Conservation (phyloP, 495 filamentous ascomycete genomes). For the Neurospora sp. region DNA sequence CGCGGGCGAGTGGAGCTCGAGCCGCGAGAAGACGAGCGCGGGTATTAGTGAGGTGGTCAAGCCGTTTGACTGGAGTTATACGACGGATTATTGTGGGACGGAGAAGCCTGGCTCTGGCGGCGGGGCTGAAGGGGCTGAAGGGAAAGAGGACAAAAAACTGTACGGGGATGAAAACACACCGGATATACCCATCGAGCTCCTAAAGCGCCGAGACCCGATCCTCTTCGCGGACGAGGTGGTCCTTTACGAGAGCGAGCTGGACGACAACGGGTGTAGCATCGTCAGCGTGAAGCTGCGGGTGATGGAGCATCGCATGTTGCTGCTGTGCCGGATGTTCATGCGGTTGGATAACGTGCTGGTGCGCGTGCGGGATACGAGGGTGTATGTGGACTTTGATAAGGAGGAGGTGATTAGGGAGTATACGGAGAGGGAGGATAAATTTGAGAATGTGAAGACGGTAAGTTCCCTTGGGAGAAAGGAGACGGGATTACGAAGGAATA, state of each 20-base stretch:
- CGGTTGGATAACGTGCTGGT: slow-evolving; percentile 81
- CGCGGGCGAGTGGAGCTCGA: slow-evolving; percentile 80
- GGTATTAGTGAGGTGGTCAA: slow-evolving; percentile 89
- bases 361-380: slow-evolving; percentile 75
- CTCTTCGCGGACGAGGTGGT: slow-evolving; percentile 90
- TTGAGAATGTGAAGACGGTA: slow-evolving; percentile 68
- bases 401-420: slow-evolving; percentile 83
- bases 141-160: neutral
- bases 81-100: slow-evolving; percentile 71
- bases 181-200: slow-evolving; percentile 70
- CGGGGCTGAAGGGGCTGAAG: neutral
- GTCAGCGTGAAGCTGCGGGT: slow-evolving; percentile 82
- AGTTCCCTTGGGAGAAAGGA: slow-evolving; percentile 8
- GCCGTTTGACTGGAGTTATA: slow-evolving; percentile 97
- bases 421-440: slow-evolving; percentile 67
- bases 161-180: slow-evolving; percentile 3
- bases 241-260: slow-evolving; percentile 93
- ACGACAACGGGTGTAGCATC: slow-evolving; percentile 90
- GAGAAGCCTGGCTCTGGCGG: slow-evolving; percentile 9
- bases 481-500: neutral
- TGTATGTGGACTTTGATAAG: slow-evolving; percentile 84
- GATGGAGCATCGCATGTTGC: slow-evolving; percentile 75
- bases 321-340: slow-evolving; percentile 87
- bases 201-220: slow-evolving; percentile 78
- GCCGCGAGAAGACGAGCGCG: slow-evolving; percentile 72